Percentiles rank a stretch among this genome's conserved stretches.
Evolutionary conservation across 805 yeast genomes (phyloP).

Genomic region (Wickerhamomyces rabaulensis): DNA sequence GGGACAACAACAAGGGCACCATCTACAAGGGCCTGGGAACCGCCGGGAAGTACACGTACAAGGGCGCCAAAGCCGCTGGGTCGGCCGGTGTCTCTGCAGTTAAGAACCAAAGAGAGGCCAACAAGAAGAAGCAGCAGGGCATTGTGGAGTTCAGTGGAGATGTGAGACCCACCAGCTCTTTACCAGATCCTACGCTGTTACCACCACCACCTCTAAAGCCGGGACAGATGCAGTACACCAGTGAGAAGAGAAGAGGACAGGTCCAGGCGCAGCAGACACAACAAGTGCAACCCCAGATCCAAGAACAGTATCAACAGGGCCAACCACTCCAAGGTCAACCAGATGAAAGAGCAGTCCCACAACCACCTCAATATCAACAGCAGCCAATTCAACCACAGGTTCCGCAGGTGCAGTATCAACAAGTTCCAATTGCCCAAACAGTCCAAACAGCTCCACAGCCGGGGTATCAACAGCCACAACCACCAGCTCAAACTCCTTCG

Average conservation of each 20-base stretch:
- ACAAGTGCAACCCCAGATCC: conserved; percentile 10
- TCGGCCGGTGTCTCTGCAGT: conserved; percentile 37
- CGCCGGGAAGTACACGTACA: conserved; percentile 32
- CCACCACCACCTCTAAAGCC: conserved; percentile 37
- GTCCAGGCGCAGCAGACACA: conserved; percentile 1
- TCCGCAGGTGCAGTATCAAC: conserved; percentile 1
- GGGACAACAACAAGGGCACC: conserved; percentile 38
- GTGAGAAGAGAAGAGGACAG: conserved; percentile 13
- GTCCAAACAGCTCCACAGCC: not conserved
- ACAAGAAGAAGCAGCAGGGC: not conserved
- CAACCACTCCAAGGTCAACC: conserved; percentile 10
- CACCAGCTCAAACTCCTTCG: not conserved
- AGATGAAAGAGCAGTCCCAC: not conserved
- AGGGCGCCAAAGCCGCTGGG: conserved; percentile 35
- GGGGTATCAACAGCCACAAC: not conserved
- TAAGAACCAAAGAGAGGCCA: conserved; percentile 23
- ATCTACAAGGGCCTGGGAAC: conserved; percentile 30
- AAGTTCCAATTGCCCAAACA: not conserved
- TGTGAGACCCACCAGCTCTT: conserved; percentile 6
- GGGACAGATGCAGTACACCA: conserved; percentile 30
- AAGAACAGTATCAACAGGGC: conserved; percentile 6
- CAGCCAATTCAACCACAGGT: conserved; percentile 1
- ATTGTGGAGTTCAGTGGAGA: conserved; percentile 1
- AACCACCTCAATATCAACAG: conserved; percentile 2
- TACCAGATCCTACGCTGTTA: conserved; percentile 19